Evolutionary conservation across 2,329 filamentous ascomycete species (phyloP).

Genomic region (Neofusicoccum laricinum): DNA sequence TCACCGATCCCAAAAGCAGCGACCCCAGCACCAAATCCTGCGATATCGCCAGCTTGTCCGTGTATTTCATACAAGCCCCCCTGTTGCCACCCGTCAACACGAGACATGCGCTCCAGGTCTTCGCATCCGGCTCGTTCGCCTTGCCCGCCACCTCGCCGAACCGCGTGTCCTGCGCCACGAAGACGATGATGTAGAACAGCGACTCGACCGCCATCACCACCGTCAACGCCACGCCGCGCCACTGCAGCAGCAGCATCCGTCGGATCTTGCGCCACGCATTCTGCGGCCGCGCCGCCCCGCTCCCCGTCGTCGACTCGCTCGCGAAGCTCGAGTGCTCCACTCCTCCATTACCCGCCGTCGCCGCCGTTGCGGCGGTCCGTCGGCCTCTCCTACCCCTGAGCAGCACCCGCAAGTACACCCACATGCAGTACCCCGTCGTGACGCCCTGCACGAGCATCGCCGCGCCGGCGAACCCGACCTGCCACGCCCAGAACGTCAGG

Average conservation of each 20-base stretch:
- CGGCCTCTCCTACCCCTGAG: not conserved
- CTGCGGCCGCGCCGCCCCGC: not conserved
- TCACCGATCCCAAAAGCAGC: constrained; percentile 28
- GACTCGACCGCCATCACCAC: constrained; percentile 26
- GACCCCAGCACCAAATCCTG: constrained; percentile 22
- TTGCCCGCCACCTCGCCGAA: constrained; percentile 24
- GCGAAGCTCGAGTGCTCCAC: not conserved
- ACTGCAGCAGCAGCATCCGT: constrained; percentile 27
- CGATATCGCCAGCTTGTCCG: constrained; percentile 23
- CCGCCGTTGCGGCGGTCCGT: not conserved
- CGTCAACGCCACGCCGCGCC: constrained; percentile 28
- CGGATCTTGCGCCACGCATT: constrained; percentile 26
- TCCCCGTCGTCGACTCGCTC: not conserved
- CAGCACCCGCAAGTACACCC: constrained; percentile 30
- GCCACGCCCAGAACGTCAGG: constrained; percentile 37
- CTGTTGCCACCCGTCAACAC: constrained; percentile 24
- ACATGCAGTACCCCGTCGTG: constrained; percentile 35
- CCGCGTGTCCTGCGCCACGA: constrained; percentile 28
- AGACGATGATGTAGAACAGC: constrained; percentile 29
- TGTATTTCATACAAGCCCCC: constrained; percentile 26
- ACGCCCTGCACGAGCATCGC: constrained; percentile 30
- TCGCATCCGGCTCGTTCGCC: constrained; percentile 22
- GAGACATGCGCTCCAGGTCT: constrained; percentile 27
- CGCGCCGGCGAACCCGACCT: constrained; percentile 29
- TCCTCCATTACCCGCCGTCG: not conserved